These are phyloP conservation scores for Candida corydali DNA, from an alignment of 805 yeast species.

Conservation along the genomic window DNA sequence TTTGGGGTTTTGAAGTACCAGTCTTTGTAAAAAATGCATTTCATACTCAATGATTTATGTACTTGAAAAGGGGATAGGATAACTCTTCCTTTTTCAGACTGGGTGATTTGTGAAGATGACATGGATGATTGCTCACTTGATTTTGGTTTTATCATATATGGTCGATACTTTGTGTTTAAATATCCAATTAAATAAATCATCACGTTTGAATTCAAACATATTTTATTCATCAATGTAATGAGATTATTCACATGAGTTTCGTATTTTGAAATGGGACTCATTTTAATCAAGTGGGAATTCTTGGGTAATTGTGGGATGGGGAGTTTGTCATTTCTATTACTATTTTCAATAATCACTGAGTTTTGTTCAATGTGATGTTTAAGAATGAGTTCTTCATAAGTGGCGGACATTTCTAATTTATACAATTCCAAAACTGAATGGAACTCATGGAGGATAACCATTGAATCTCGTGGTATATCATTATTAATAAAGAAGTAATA, in stretches of 20 bases:
- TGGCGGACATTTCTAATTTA: constrained; percentile 26
- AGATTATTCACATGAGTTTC: constrained; percentile 27
- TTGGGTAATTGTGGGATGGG: constrained; percentile 27
- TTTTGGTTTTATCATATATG: constrained; percentile 5
- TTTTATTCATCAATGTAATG: constrained; percentile 20
- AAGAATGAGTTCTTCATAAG: constrained; percentile 30
- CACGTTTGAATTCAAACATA: constrained; percentile 20
- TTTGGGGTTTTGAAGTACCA: constrained; percentile 26
- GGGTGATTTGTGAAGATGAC: constrained; percentile 5
- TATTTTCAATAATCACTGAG: constrained; percentile 15
- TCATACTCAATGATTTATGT: constrained; percentile 8
- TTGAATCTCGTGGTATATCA: constrained; percentile 9
- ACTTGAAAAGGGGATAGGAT: constrained; percentile 12
- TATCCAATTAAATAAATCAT: constrained; percentile 27
- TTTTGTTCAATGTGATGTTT: constrained; percentile 28
- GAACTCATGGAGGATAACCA: constrained; percentile 26
- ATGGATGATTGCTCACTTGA: background rate
- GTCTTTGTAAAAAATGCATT: constrained; percentile 31
- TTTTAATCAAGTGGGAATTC: constrained; percentile 22
- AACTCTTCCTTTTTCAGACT: constrained; percentile 11
- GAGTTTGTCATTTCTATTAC: constrained; percentile 12
- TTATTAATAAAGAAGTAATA: constrained; percentile 16
- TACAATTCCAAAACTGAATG: constrained; percentile 35
- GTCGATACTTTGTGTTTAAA: constrained; percentile 24
- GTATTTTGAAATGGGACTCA: constrained; percentile 27